phyloP scores from a whole-genome alignment of 352 stramenopile species.

The Pythium grandisporangium region DNA sequence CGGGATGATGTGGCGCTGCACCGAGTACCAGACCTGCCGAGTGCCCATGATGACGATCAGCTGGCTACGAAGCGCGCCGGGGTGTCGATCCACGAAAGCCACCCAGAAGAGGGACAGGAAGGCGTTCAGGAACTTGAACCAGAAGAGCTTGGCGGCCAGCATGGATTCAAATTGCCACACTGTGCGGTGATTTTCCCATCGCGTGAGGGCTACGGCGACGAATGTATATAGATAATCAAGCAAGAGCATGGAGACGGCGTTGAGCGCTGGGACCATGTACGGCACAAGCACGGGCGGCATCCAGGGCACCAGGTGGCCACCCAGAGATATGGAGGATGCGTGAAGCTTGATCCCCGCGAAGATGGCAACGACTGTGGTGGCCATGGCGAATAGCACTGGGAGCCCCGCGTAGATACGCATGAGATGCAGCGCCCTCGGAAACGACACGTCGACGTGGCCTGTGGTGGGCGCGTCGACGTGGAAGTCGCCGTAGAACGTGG shows the following conservation, averaged over 20 bases:
- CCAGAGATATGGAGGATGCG: conserved; percentile 15
- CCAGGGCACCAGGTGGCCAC: conserved; percentile 21
- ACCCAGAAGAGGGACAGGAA: conserved; percentile 79
- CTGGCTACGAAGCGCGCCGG: conserved; percentile 39
- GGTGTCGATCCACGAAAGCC: conserved; percentile 54
- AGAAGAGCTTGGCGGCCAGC: conserved; percentile 69
- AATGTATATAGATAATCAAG: conserved; percentile 66
- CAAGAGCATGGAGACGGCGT: conserved; percentile 59
- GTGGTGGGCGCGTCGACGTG: conserved; percentile 37
- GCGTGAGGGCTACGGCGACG: conserved; percentile 40
- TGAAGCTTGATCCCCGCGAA: conserved; percentile 50
- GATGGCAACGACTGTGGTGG: conserved; percentile 29
- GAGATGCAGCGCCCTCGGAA: conserved; percentile 52
- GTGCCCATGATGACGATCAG: conserved; percentile 64
- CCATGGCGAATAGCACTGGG: conserved; percentile 47
- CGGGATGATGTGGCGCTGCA: conserved; percentile 38
- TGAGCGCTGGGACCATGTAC: conserved; percentile 53
- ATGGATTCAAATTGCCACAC: conserved; percentile 74
- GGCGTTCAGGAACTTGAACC: conserved; percentile 78
- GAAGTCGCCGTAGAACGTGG: conserved; percentile 66
- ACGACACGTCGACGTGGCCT: conserved; percentile 37
- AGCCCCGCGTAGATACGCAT: conserved; percentile 47
- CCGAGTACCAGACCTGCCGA: conserved; percentile 59
- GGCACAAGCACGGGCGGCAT: conserved; percentile 23
- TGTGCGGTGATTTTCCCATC: conserved; percentile 75